Conservation (phyloP, 108 stramenopile genomes). For the Stephanodiscus triporus region DNA sequence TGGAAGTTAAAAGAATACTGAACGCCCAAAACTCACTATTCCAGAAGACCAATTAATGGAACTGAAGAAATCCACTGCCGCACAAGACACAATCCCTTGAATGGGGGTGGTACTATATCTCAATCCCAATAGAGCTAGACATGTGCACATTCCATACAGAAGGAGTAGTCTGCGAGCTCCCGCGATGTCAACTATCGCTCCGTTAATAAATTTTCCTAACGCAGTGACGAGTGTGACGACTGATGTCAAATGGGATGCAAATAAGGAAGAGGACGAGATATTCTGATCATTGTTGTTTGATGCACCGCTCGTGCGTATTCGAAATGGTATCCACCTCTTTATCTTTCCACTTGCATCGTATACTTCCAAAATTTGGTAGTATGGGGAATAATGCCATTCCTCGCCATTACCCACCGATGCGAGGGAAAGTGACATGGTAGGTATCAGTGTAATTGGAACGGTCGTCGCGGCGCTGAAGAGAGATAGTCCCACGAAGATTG, state of each 20-base stretch:
- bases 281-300: slow-evolving; percentile 21
- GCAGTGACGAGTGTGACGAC: slow-evolving; percentile 72
- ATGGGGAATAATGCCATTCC: slow-evolving; percentile 32
- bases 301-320: slow-evolving; percentile 23
- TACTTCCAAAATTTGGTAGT: slow-evolving; percentile 39
- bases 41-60: slow-evolving; percentile 77
- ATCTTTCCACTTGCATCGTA: slow-evolving; percentile 41
- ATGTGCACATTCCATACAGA: slow-evolving; percentile 52
- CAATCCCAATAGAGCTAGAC: slow-evolving; percentile 57
- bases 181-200: slow-evolving; percentile 67
- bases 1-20: not conserved
- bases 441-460: slow-evolving; percentile 64
- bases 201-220: slow-evolving; percentile 80
- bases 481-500: slow-evolving; percentile 56
- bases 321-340: slow-evolving; percentile 44
- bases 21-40: slow-evolving; percentile 49
- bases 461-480: slow-evolving; percentile 68
- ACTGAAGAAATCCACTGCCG: slow-evolving; percentile 73
- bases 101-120: slow-evolving; percentile 41
- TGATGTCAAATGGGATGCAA: slow-evolving; percentile 66
- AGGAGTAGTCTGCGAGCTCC: slow-evolving; percentile 69
- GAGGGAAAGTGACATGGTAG: slow-evolving; percentile 63
- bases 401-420: slow-evolving; percentile 10
- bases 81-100: slow-evolving; percentile 61
- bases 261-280: slow-evolving; percentile 37